Conservation (phyloP, 305 asterid species). For the Fraxinus velutina region DNA sequence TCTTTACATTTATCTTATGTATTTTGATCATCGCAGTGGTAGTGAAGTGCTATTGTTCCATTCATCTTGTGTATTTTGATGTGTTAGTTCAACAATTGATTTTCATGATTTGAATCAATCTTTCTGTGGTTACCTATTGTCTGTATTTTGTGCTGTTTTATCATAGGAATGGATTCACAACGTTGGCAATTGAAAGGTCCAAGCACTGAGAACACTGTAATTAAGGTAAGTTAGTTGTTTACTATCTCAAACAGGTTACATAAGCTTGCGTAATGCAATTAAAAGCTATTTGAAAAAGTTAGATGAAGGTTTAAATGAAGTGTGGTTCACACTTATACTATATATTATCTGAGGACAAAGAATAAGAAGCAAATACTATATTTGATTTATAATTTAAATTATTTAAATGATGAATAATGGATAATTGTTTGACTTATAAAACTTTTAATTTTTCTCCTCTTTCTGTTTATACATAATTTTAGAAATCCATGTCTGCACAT, state of each 20-base stretch:
- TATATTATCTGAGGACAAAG: not conserved
- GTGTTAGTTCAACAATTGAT: not conserved
- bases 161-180: conserved; percentile 67
- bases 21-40: not conserved
- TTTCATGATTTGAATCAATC: not conserved
- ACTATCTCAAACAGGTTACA: not conserved
- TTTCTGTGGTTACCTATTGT: conserved; percentile 8
- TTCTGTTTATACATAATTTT: not conserved
- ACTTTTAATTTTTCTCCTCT: not conserved
- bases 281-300: not conserved
- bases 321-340: not conserved
- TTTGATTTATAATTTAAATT: not conserved
- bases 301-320: not conserved
- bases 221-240: conserved; percentile 58
- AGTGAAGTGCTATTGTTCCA: conserved; percentile 1
- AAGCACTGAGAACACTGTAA: conserved; percentile 61
- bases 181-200: conserved; percentile 62
- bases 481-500: not conserved
- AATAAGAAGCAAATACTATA: not conserved
- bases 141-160: conserved; percentile 27
- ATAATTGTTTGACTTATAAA: not conserved
- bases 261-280: conserved; percentile 1
- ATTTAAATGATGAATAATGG: not conserved
- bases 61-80: not conserved
- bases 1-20: not conserved